Evolutionary conservation across 768 basidiomycete genomes (phyloP), one percentile per base, ranked within the genome.

Genomic region (Lactifluus volemus): DNA sequence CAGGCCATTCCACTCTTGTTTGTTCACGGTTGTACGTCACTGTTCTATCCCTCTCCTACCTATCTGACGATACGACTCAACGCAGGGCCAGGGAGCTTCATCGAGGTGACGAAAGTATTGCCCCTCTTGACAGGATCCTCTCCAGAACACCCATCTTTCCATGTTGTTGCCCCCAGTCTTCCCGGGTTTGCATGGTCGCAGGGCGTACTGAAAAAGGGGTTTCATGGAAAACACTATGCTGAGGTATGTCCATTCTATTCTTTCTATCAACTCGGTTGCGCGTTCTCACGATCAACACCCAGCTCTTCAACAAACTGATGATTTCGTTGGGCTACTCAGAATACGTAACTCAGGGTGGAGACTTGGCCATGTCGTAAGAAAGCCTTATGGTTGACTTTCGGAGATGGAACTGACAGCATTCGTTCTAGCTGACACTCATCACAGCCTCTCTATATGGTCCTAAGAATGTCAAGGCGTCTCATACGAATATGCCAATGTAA

Each of bases 181-280:
- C 85, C 84, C 9, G 83, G 82, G 0, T 86, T 71, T 68, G 84
- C 82, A 0, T 86, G 84, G 69, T 85, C 84, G 0, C 77, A 82
- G 47, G 81, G 78, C 0, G 78, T 81, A 0, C 79, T 68, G 52
- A 79, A 79, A 67, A 75, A 75, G 60, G 83, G 83, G 0, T 86
- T 85, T 62, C 67, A 64, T 9, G 38, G 71, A 0, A 61, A 68
- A n/a, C 82, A 85, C 50, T 84, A 79, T 52, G 83, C 83, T 1
- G 81, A 86, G 72, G 84, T 80, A 48, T 29, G 55, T 59, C 25
- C 1, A 25, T 25, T 25, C 14, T 17, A 5, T 39, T 47, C 25
- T 3, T n/a, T 42, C 9, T 19, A 8, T 17, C 8, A 54, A 17
- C 9, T 19, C 15, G 7, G 3, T 9, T n/a, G 32, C 42, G 19